These are phyloP conservation scores for Metschnikowia lunata DNA, from an alignment of 805 yeast species.

Conservation along the genomic window DNA sequence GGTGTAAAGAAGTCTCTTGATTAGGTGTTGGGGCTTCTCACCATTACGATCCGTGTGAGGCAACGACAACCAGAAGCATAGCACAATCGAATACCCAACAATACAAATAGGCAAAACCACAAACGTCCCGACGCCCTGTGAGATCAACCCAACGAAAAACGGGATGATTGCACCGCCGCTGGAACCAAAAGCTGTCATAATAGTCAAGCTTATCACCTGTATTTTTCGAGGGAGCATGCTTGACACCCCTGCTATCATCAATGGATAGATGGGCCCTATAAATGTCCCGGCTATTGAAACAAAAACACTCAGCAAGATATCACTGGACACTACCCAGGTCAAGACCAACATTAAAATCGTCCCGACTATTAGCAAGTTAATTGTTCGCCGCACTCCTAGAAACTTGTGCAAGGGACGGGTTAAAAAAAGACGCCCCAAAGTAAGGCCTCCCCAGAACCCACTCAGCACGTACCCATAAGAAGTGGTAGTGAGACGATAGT, in stretches of 20 bases:
- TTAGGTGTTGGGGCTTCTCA: neutral
- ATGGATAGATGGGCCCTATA: constrained; percentile 23
- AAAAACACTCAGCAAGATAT: constrained; percentile 15
- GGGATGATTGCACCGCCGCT: constrained; percentile 24
- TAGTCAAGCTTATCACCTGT: constrained; percentile 22
- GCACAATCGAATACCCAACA: constrained; percentile 15
- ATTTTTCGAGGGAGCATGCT: constrained; percentile 22
- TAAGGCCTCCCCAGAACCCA: constrained; percentile 25
- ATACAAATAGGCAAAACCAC: constrained; percentile 23
- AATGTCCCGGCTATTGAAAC: constrained; percentile 17
- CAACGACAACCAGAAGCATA: constrained; percentile 16
- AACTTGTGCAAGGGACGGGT: constrained; percentile 17
- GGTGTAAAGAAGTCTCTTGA: constrained; percentile 1
- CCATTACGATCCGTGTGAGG: constrained; percentile 14
- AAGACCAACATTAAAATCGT: constrained; percentile 14
- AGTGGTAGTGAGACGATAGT: constrained; percentile 17
- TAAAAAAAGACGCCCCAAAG: constrained; percentile 18
- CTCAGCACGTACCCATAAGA: constrained; percentile 21
- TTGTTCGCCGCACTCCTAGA: constrained; percentile 17
- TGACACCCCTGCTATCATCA: constrained; percentile 20
- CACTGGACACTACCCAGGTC: constrained; percentile 17
- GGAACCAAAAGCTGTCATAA: constrained; percentile 23
- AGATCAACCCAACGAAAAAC: constrained; percentile 20
- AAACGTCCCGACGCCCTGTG: constrained; percentile 21
- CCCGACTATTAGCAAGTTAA: constrained; percentile 9